A percentile compares a stretch with the other conserved stretches of the same genome.
Conservation (phyloP, 352 stramenopile species). For the Phytophthora melonis region DNA sequence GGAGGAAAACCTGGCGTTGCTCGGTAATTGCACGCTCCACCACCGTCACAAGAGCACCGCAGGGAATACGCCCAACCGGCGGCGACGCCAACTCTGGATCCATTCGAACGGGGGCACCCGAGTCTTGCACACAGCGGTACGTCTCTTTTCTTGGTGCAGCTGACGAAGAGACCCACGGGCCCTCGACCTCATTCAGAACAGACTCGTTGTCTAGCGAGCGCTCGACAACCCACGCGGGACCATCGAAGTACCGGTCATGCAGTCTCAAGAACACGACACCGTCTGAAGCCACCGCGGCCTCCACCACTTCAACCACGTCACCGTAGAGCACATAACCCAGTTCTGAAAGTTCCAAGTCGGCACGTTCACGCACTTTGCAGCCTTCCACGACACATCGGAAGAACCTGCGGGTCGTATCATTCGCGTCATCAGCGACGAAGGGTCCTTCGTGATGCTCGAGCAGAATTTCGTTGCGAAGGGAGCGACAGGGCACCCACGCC, state of each 20-base stretch:
- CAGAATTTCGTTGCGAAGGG: constrained; percentile 78
- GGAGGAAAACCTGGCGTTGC: constrained; percentile 76
- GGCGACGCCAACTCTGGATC: constrained; percentile 67
- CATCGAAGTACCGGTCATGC: constrained; percentile 78
- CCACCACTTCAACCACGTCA: constrained; percentile 78
- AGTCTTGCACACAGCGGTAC: constrained; percentile 81
- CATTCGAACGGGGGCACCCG: constrained; percentile 61
- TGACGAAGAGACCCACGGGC: constrained; percentile 43
- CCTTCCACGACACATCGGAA: constrained; percentile 82
- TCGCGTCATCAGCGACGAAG: constrained; percentile 29
- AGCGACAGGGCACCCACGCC: constrained; percentile 75
- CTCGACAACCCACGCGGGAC: constrained; percentile 73
- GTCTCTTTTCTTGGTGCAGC: constrained; percentile 11
- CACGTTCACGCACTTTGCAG: constrained; percentile 65
- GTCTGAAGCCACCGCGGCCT: constrained; percentile 49
- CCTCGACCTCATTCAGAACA: constrained; percentile 69
- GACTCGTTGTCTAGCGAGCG: constrained; percentile 83
- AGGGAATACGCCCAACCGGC: constrained; percentile 68
- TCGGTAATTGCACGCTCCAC: constrained; percentile 64
- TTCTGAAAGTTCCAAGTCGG: constrained; percentile 67
- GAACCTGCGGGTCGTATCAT: constrained; percentile 31
- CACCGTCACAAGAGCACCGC: constrained; percentile 60
- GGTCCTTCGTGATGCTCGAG: constrained; percentile 67
- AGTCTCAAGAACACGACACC: constrained; percentile 73
- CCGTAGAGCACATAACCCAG: constrained; percentile 82